Evolutionary conservation across 768 basidiomycete genomes (phyloP), one percentile per base, ranked within the genome.

Genomic region (Naganishia vishniacii): DNA sequence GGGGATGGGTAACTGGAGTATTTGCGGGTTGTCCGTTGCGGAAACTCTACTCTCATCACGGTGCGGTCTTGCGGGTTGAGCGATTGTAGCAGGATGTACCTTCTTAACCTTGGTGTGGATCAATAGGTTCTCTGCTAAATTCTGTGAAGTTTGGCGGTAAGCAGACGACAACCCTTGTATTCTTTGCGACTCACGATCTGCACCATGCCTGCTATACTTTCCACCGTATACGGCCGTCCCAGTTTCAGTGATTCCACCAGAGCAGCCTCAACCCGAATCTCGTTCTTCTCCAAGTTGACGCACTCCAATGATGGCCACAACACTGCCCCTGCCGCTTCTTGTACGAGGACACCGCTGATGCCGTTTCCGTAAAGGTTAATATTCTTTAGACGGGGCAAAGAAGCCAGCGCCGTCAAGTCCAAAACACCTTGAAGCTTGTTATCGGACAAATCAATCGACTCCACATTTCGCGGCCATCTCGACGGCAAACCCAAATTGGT

Each of bases 381-480:
- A 3, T 41, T n/a, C 41, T 59, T 63, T 12, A 67, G 47, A 5
- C 46, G 29, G 26, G 28, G 25, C 15, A 61, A 41, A 8, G 18
- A 18, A 0, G 65, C 61, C 12, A 67, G 20, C 3, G 29, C 13
- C 1, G 61, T 46, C 1, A 67, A 3, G 42, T 62, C 61, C 40
- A 61, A 28, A n/a, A 42, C n/a, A 12, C 61, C 61, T 16, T 37
- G 26, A 20, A 67, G 28, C 9, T 9, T 34, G 47, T 67, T 67
- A 16, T 40, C 61, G n/a, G 42, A 48, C 3, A 67, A 34, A 40
- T 67, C 65, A 12, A 67, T 15, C 4, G 9, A 13, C 37, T 67
- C 59, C 18, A 67, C 11, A 12, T 48, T 40, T n/a, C 37, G 25
- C 7, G 65, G 65, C 65, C 65, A 67, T 16, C 13, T 40, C 37